Percentiles rank a stretch among this genome's conserved stretches.
Evolutionary conservation across 192 early-diverging fungal genomes (phyloP).

Genomic region (Coemansia asiatica): DNA sequence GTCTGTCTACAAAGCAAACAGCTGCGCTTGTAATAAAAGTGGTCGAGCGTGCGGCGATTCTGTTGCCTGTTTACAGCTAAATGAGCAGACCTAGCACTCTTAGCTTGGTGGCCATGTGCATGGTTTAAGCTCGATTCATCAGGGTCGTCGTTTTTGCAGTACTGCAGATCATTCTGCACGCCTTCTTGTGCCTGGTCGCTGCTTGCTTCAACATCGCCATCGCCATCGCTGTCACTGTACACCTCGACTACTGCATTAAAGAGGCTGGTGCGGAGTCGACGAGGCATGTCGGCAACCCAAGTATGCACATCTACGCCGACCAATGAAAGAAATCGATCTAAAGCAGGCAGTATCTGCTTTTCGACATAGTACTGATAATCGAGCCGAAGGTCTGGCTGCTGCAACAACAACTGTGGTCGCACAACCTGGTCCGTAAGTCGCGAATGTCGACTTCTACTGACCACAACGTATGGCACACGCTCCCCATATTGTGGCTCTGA

Average conservation of each 20-base stretch:
- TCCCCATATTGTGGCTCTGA: slow-evolving; percentile 85
- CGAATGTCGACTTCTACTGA: slow-evolving; percentile 63
- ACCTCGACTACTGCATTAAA: slow-evolving; percentile 9
- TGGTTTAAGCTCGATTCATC: not conserved
- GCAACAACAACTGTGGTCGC: slow-evolving; percentile 63
- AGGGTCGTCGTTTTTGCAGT: not conserved
- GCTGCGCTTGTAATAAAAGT: slow-evolving; percentile 35
- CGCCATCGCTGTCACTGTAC: slow-evolving; percentile 10
- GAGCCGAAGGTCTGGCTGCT: slow-evolving; percentile 63
- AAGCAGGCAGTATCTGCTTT: slow-evolving; percentile 80
- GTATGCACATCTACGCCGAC: slow-evolving; percentile 63
- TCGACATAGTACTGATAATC: slow-evolving; percentile 83
- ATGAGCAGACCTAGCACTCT: not conserved
- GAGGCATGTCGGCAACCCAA: slow-evolving; percentile 40
- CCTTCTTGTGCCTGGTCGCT: not conserved
- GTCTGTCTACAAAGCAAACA: slow-evolving; percentile 38
- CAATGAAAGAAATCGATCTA: slow-evolving; percentile 76
- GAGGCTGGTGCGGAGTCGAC: slow-evolving; percentile 17
- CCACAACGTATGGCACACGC: slow-evolving; percentile 87
- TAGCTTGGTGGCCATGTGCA: not conserved
- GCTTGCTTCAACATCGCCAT: slow-evolving; percentile 5
- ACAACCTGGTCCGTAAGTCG: slow-evolving; percentile 75
- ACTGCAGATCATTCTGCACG: not conserved
- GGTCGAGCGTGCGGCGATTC: slow-evolving; percentile 30
- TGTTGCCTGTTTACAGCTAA: not conserved